phyloP scores from a whole-genome alignment of 805 yeast species.

The Wickerhamiella musiphila region DNA sequence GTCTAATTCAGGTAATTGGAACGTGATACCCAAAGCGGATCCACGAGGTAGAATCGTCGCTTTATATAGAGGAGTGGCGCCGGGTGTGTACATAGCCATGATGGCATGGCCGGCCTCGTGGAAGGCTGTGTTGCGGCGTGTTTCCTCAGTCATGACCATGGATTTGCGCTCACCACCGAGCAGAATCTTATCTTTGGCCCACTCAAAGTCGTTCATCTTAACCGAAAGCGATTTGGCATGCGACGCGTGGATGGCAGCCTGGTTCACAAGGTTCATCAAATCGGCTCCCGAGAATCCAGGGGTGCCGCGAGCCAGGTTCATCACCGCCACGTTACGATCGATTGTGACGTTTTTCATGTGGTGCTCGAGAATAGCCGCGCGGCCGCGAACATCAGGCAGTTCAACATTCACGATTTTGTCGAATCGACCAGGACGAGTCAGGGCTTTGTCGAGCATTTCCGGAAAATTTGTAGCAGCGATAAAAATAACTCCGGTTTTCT shows the following conservation, averaged over 20 bases:
- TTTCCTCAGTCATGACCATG: constrained; percentile 93
- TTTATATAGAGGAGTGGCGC: constrained; percentile 89
- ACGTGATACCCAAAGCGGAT: constrained; percentile 87
- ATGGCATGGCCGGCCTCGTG: constrained; percentile 99
- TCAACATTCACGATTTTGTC: constrained; percentile 92
- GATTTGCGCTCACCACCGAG: constrained; percentile 97
- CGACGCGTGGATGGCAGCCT: constrained; percentile 95
- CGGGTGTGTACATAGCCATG: constrained; percentile 86
- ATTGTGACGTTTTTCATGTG: constrained; percentile 85
- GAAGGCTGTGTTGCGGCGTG: constrained; percentile 84
- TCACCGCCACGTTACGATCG: constrained; percentile 70
- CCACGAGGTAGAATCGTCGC: constrained; percentile 97
- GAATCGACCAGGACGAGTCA: constrained; percentile 96
- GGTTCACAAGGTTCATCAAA: constrained; percentile 84
- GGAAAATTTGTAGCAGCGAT: constrained; percentile 99
- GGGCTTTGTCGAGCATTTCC: constrained; percentile 87
- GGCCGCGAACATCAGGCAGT: constrained; percentile 94
- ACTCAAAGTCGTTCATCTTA: constrained; percentile 81
- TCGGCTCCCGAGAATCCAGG: constrained; percentile 99
- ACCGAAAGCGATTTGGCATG: constrained; percentile 82
- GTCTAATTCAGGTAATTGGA: constrained; percentile 97
- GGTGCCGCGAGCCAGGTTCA: constrained; percentile 87
- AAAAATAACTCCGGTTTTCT: constrained; percentile 80
- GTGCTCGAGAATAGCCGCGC: constrained; percentile 78
- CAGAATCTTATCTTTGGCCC: constrained; percentile 97